Evolutionary conservation across 2,329 filamentous ascomycete genomes (phyloP).

Genomic region (Colletotrichum aenigma): DNA sequence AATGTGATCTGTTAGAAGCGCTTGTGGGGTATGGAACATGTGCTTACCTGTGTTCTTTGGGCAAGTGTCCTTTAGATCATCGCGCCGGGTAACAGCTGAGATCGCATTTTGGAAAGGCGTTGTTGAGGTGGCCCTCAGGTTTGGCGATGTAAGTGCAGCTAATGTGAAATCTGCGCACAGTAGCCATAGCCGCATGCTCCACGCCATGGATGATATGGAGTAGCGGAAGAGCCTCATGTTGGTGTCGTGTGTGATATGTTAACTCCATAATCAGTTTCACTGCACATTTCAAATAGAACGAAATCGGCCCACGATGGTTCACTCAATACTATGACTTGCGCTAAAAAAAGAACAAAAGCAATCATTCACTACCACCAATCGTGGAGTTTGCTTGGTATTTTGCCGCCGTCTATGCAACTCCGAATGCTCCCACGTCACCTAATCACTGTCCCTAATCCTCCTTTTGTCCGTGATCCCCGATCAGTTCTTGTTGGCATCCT

Average conservation of each 20-base stretch:
- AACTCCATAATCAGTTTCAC: background rate
- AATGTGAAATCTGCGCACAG: background rate
- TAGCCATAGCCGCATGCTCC: background rate
- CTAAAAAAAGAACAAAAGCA: background rate
- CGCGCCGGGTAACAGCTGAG: background rate
- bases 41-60: background rate
- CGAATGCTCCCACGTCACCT: background rate
- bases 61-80: background rate
- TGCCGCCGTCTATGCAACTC: conserved; percentile 16
- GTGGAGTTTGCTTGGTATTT: conserved; percentile 11
- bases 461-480: background rate
- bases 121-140: background rate
- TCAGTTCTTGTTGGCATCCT: conserved; percentile 72
- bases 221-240: background rate
- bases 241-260: background rate
- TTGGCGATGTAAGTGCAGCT: accelerated
- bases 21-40: accelerated
- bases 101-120: background rate
- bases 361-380: background rate
- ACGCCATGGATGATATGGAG: background rate
- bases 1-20: background rate
- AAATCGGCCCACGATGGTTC: background rate
- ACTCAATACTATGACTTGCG: background rate
- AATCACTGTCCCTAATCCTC: background rate
- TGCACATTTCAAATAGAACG: too few relatives aligned